A percentile compares a stretch with the other conserved stretches of the same genome.
phyloP scores from a whole-genome alignment of 441 rosid species.

The Isatis lusitanica region DNA sequence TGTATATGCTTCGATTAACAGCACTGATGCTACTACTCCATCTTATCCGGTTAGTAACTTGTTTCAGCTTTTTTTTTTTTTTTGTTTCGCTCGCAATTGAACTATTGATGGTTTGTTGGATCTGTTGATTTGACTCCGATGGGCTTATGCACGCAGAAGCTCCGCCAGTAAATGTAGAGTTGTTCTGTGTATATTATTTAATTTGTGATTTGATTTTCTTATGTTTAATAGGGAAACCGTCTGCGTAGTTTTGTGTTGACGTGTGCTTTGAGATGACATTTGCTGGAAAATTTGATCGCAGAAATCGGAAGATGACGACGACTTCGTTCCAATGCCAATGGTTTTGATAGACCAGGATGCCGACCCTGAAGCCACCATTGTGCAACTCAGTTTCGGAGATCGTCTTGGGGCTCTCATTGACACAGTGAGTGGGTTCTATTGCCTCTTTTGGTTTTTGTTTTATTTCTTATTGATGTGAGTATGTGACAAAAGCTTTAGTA shows the following conservation, averaged over 20 bases:
- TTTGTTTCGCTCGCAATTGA: neutral
- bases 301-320: constrained; percentile 53
- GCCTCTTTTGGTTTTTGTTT: neutral
- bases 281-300: constrained; percentile 42
- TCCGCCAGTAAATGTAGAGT: neutral
- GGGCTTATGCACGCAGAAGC: neutral
- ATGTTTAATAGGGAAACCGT: constrained; percentile 8
- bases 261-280: constrained; percentile 36
- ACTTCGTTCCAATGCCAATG: constrained; percentile 37
- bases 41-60: constrained; percentile 56
- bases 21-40: constrained; percentile 47
- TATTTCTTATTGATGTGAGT: neutral
- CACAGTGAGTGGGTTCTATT: constrained; percentile 49
- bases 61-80: constrained; percentile 10
- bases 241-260: constrained; percentile 30
- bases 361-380: constrained; percentile 76
- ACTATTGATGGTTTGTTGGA: constrained; percentile 13
- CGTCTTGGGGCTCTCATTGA: constrained; percentile 95
- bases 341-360: constrained; percentile 90
- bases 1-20: constrained; percentile 46
- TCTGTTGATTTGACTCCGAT: neutral
- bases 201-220: constrained; percentile 12
- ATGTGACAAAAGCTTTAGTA: constrained; percentile 3
- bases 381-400: constrained; percentile 91
- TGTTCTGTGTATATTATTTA: neutral